A percentile compares a stretch with the other conserved stretches of the same genome.
These are phyloP conservation scores for Epichloe typhina DNA, from an alignment of 2,329 filamentous ascomycete species.

Conservation along the genomic window DNA sequence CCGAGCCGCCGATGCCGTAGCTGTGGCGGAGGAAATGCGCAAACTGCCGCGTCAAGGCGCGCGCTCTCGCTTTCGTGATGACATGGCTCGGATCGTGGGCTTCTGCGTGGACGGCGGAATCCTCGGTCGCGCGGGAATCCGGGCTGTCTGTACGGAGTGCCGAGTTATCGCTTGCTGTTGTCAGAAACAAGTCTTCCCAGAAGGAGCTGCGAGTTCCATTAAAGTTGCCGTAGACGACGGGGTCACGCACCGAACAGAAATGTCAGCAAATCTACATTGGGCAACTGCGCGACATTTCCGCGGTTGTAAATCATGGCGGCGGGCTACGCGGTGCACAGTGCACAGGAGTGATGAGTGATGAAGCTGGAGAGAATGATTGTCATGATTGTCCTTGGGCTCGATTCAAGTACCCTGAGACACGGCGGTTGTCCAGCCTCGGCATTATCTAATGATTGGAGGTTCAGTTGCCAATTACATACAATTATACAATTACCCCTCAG, in stretches of 20 bases:
- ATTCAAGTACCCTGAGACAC: no score
- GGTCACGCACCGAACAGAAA: constrained; percentile 26
- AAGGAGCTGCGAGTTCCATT: no score
- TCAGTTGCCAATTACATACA: no score
- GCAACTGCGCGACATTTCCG: constrained; percentile 18
- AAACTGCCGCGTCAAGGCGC: constrained; percentile 34
- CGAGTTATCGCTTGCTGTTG: constrained; percentile 18
- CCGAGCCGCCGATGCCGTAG: constrained; percentile 37
- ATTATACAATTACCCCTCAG: no score
- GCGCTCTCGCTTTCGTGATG: constrained; percentile 39
- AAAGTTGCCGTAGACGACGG: background rate
- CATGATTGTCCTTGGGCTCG: no score
- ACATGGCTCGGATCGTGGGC: constrained; percentile 39
- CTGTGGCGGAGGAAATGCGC: constrained; percentile 39
- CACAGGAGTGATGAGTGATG: background rate
- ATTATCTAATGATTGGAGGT: no score
- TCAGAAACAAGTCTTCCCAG: no score
- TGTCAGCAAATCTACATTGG: constrained; percentile 28
- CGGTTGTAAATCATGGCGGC: constrained; percentile 24
- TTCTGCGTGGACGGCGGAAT: constrained; percentile 42
- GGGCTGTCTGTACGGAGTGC: constrained; percentile 7
- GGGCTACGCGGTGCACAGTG: background rate
- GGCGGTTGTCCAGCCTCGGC: no score
- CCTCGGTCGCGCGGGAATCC: constrained; percentile 22
- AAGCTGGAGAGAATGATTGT: background rate